Conservation (phyloP, 2,329 filamentous ascomycete genomes). For the Curvularia eragrostidis region DNA sequence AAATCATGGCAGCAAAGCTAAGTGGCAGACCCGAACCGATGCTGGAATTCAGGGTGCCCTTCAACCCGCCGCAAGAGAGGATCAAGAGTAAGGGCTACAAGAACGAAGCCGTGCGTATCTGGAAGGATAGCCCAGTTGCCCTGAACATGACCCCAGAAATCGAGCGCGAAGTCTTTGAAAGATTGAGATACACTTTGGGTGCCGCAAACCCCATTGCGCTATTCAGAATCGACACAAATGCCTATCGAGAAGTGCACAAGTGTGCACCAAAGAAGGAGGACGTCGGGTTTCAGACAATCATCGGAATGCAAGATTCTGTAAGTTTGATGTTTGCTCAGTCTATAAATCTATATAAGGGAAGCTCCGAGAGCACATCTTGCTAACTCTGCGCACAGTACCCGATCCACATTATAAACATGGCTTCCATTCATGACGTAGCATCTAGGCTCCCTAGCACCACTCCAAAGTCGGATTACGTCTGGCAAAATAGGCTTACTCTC, state of each 20-base stretch:
- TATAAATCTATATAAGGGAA: neutral
- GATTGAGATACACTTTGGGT: conserved; percentile 71
- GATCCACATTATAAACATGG: conserved; percentile 70
- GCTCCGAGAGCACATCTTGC: neutral
- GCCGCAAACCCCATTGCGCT: conserved; percentile 70
- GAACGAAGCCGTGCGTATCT: conserved; percentile 68
- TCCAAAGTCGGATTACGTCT: conserved; percentile 51
- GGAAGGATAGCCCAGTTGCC: conserved; percentile 63
- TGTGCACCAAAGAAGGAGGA: conserved; percentile 65
- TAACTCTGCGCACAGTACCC: conserved; percentile 64
- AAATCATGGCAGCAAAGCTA: conserved; percentile 44
- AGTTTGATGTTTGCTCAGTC: neutral
- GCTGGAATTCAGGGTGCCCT: conserved; percentile 70
- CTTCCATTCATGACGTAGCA: conserved; percentile 68
- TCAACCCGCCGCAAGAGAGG: conserved; percentile 65
- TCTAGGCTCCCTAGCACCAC: conserved; percentile 60
- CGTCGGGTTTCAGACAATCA: conserved; percentile 68
- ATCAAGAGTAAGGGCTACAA: conserved; percentile 66
- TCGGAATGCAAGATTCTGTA: conserved; percentile 75
- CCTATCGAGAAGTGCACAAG: conserved; percentile 64
- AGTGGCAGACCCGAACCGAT: conserved; percentile 60
- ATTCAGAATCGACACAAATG: conserved; percentile 69
- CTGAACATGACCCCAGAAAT: conserved; percentile 56
- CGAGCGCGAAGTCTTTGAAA: conserved; percentile 63
- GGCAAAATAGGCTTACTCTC: conserved; percentile 48